Conservation (phyloP, 192 early-diverging fungal species). For the Coemansia sp. region DNA sequence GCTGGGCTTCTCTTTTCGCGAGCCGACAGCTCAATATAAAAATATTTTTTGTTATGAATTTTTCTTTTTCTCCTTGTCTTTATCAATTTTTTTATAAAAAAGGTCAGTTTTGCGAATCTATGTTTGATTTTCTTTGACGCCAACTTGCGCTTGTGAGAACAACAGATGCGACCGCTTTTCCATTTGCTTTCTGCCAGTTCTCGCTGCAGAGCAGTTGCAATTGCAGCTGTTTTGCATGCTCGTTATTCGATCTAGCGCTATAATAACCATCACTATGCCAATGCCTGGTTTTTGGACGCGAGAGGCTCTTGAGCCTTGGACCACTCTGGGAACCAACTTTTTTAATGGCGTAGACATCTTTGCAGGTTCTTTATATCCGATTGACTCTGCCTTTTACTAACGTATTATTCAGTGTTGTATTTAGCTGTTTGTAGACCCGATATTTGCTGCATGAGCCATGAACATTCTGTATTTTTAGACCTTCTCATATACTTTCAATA, state of each 20-base stretch:
- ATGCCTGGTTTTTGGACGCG: slow-evolving; percentile 48
- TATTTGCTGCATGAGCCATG: neutral
- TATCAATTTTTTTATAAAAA: neutral
- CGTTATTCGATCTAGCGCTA: slow-evolving; percentile 34
- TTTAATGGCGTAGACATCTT: slow-evolving; percentile 34
- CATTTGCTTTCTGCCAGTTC: slow-evolving; percentile 18
- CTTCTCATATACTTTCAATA: neutral
- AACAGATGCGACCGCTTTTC: slow-evolving; percentile 18
- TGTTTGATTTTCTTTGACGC: neutral
- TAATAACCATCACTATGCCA: slow-evolving; percentile 21
- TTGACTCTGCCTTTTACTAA: neutral
- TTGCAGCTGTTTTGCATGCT: slow-evolving; percentile 1
- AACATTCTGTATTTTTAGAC: neutral
- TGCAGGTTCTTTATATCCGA: neutral
- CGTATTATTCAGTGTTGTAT: neutral
- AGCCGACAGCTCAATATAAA: slow-evolving; percentile 3
- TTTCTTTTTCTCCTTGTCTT: slow-evolving; percentile 3
- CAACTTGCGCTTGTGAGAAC: slow-evolving; percentile 11
- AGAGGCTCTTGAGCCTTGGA: neutral
- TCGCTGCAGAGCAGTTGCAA: neutral
- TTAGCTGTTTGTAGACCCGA: neutral
- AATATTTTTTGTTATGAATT: neutral
- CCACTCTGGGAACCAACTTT: slow-evolving; percentile 45
- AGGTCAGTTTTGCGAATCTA: slow-evolving; percentile 2
- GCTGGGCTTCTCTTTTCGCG: neutral